These are phyloP conservation scores for Phtheirospermum japonicum DNA, from an alignment of 257 asterid genomes.

Conservation along the genomic window DNA sequence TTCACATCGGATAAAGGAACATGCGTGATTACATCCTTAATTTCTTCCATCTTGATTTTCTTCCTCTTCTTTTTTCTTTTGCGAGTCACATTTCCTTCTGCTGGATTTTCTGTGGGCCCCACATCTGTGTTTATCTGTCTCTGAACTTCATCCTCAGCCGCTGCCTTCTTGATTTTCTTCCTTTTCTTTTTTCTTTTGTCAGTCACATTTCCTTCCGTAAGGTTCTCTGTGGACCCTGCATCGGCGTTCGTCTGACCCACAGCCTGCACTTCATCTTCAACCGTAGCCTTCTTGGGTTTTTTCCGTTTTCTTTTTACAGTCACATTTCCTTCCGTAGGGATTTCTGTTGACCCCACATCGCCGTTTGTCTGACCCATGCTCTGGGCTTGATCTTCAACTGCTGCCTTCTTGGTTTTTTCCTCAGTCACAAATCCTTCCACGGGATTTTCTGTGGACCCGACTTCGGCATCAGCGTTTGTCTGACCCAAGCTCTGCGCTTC, in stretches of 20 bases:
- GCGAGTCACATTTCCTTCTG: constrained; percentile 17
- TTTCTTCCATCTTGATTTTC: constrained; percentile 23
- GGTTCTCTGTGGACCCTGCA: constrained; percentile 7
- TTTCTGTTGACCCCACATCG: constrained; percentile 18
- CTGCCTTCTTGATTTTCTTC: constrained; percentile 23
- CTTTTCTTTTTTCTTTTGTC: constrained; percentile 10
- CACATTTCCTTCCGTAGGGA: constrained; percentile 19
- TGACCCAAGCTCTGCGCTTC: constrained; percentile 22
- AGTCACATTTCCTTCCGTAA: constrained; percentile 21
- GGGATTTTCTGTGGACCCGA: constrained; percentile 10
- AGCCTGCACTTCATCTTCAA: constrained; percentile 21
- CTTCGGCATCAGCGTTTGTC: constrained; percentile 3
- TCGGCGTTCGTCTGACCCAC: constrained; percentile 13
- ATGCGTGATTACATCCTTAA: constrained; percentile 13
- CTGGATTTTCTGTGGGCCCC: constrained; percentile 8
- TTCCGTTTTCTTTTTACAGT: constrained; percentile 15
- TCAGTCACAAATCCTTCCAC: constrained; percentile 11
- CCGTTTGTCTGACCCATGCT: constrained; percentile 6
- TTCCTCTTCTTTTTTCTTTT: constrained; percentile 2
- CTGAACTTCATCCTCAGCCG: constrained; percentile 6
- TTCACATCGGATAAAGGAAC: constrained; percentile 24
- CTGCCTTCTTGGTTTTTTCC: neutral
- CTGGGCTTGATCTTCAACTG: constrained; percentile 15
- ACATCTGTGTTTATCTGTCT: neutral
- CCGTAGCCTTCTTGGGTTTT: constrained; percentile 15